Conservation (phyloP, 139 green algal genomes). For the Eudorina sp. region DNA sequence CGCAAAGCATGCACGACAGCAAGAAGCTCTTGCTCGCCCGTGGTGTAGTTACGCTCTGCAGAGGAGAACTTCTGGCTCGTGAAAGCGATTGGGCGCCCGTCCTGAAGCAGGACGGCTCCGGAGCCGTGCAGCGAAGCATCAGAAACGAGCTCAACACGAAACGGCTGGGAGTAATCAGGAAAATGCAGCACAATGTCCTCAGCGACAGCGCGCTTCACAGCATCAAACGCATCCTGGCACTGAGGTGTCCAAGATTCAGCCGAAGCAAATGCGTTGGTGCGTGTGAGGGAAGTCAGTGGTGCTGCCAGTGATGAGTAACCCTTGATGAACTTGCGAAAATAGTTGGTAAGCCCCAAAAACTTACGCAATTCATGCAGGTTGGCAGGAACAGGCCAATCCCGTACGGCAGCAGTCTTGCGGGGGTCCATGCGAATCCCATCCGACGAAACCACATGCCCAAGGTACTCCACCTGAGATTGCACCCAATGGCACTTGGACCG, state of each 20-base stretch:
- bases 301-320: neutral
- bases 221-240: neutral
- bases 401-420: neutral
- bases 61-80: neutral
- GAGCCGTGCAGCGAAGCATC: neutral
- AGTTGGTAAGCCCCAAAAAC: constrained; percentile 18
- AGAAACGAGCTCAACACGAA: neutral
- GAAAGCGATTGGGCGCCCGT: neutral
- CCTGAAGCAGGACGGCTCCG: neutral
- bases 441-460: neutral
- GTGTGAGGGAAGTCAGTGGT: neutral
- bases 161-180: constrained; percentile 26
- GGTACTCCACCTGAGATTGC: neutral
- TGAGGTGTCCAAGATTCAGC: neutral
- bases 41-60: constrained; percentile 17
- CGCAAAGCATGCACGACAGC: neutral
- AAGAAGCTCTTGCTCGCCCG: neutral
- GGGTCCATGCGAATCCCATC: constrained; percentile 10
- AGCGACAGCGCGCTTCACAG: neutral
- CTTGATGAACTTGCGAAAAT: constrained; percentile 17
- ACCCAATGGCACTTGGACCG: constrained; percentile 64
- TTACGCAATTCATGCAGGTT: neutral
- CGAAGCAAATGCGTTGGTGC: too few relatives aligned
- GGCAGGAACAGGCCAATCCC: neutral
- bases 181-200: neutral